A percentile compares a stretch with the other conserved stretches of the same genome.
phyloP scores from a whole-genome alignment of 2,329 filamentous ascomycete species.

The Volutella citrinella region DNA sequence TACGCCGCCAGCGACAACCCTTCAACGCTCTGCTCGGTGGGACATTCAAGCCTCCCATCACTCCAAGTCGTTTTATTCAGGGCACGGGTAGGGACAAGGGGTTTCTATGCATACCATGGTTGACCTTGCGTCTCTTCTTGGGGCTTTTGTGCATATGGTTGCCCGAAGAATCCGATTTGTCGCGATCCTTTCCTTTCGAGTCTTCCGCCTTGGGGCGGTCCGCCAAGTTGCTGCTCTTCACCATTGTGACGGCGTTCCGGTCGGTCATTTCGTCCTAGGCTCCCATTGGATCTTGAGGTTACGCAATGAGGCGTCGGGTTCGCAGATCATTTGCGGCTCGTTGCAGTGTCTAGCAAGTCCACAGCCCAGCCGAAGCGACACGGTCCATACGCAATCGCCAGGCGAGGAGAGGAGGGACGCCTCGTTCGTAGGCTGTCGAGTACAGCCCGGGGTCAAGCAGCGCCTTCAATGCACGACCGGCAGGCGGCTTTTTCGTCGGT shows the following conservation, averaged over 20 bases:
- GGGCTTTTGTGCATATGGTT: slow-evolving; percentile 51
- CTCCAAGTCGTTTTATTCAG: too few species aligned
- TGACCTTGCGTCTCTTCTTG: slow-evolving; percentile 85
- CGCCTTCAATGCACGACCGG: too few species aligned
- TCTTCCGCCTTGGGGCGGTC: slow-evolving; percentile 22
- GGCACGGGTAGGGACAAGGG: background rate
- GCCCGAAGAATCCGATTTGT: slow-evolving; percentile 25
- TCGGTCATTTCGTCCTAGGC: slow-evolving; percentile 32
- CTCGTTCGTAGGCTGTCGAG: too few species aligned
- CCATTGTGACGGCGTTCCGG: slow-evolving; percentile 31
- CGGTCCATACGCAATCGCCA: slow-evolving; percentile 21
- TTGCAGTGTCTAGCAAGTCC: slow-evolving; percentile 24
- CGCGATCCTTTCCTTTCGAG: slow-evolving; percentile 29
- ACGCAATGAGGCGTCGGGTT: slow-evolving; percentile 28
- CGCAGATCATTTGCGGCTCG: slow-evolving; percentile 31
- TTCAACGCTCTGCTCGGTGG: too few species aligned
- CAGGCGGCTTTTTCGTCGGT: too few species aligned
- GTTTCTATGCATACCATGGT: slow-evolving; percentile 67
- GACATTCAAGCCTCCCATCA: too few species aligned
- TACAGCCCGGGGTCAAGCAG: too few species aligned
- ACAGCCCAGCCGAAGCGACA: slow-evolving; percentile 22
- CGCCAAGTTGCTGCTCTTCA: slow-evolving; percentile 27
- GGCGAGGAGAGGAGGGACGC: too few species aligned
- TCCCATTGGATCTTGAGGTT: slow-evolving; percentile 33
- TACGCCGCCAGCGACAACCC: too few species aligned